Evolutionary conservation across 129 eudicot species (phyloP).

Genomic region (Lonicera japonica): DNA sequence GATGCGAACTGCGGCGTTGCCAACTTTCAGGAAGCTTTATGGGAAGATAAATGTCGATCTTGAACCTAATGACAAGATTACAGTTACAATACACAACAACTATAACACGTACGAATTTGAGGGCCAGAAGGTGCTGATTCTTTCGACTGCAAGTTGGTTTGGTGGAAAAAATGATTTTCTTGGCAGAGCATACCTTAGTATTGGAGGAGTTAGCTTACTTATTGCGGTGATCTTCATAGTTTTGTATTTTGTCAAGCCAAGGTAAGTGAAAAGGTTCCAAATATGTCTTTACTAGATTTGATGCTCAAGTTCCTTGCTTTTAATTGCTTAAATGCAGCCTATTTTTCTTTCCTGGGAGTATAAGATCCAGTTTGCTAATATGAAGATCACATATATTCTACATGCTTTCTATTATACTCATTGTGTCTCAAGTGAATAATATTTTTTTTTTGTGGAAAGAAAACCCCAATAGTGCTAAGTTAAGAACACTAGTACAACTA

Average conservation of each 20-base stretch:
- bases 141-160: slow-evolving; percentile 78
- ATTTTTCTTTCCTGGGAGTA: not conserved
- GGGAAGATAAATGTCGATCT: slow-evolving; percentile 66
- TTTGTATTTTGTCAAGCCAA: slow-evolving; percentile 54
- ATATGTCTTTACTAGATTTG: not conserved
- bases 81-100: slow-evolving; percentile 59
- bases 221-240: slow-evolving; percentile 46
- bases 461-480: no score
- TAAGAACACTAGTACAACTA: no score
- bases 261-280: slow-evolving; percentile 24
- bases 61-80: slow-evolving; percentile 50
- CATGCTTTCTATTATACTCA: no score
- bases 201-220: slow-evolving; percentile 62
- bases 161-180: slow-evolving; percentile 76
- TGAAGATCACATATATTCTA: no score
- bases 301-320: not conserved
- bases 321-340: no score
- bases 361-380: no score
- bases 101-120: slow-evolving; percentile 70
- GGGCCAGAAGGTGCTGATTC: slow-evolving; percentile 58
- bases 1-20: slow-evolving; percentile 89
- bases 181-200: slow-evolving; percentile 48
- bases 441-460: no score
- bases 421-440: no score
- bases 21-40: slow-evolving; percentile 72